Percentiles rank a stretch among this genome's conserved stretches.
phyloP scores from a whole-genome alignment of 1,139 yeast species.

The Candida pseudocylindracea region DNA sequence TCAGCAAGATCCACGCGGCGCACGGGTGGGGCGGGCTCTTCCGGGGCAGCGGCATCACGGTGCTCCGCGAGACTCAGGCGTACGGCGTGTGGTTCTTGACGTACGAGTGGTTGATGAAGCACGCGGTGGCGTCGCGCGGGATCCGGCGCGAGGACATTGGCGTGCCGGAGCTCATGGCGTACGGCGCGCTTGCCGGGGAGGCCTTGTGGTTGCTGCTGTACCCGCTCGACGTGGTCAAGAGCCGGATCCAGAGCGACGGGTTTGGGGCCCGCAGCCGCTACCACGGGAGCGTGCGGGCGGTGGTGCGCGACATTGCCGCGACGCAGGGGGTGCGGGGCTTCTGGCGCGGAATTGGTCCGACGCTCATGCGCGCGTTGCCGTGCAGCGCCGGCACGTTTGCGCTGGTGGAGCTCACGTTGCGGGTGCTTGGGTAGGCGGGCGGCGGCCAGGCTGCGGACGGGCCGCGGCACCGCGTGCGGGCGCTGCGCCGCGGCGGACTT shows the following conservation, averaged over 20 bases:
- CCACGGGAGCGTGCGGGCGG: slow-evolving; percentile 20
- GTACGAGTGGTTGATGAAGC: slow-evolving; percentile 36
- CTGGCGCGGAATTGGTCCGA: slow-evolving; percentile 55
- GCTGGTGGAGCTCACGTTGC: slow-evolving; percentile 45
- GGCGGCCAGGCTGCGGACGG: too few relatives aligned
- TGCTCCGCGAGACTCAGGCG: slow-evolving; percentile 52
- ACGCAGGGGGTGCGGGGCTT: slow-evolving; percentile 32
- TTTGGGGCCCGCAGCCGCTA: slow-evolving; percentile 25
- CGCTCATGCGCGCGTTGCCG: slow-evolving; percentile 48
- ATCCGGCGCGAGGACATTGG: slow-evolving; percentile 26
- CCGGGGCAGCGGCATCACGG: slow-evolving; percentile 38
- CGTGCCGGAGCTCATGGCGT: slow-evolving; percentile 34
- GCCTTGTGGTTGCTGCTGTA: slow-evolving; percentile 30
- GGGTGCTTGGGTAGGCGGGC: slow-evolving; percentile 21
- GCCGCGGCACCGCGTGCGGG: too few relatives aligned
- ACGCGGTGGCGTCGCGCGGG: slow-evolving; percentile 13
- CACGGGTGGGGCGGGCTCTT: slow-evolving; percentile 34
- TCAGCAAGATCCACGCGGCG: slow-evolving; percentile 17
- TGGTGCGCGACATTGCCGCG: slow-evolving; percentile 20
- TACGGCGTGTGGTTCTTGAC: slow-evolving; percentile 70
- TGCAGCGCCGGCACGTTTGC: slow-evolving; percentile 65
- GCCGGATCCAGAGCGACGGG: slow-evolving; percentile 44
- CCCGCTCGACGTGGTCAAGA: slow-evolving; percentile 51
- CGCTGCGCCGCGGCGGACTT: too few relatives aligned
- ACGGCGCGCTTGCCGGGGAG: slow-evolving; percentile 56